Conservation (phyloP, 1,284 basidiomycete genomes). For the Laetiporus sulphureus region DNA sequence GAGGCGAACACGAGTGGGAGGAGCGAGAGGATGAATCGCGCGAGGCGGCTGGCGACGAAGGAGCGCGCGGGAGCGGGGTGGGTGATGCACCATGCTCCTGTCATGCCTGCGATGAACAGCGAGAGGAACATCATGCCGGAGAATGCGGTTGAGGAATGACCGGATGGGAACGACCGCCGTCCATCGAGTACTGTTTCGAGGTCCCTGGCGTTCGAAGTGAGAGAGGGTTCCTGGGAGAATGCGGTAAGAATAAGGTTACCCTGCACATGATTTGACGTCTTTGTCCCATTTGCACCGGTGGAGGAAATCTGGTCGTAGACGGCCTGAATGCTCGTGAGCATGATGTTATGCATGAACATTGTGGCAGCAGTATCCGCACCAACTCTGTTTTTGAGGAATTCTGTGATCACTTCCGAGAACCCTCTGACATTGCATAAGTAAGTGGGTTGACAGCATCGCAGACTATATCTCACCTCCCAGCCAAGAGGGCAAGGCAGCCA, state of each 20-base stretch:
- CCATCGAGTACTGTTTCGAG: constrained; percentile 39
- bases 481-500: constrained; percentile 41
- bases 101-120: constrained; percentile 58
- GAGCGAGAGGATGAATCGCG: constrained; percentile 41
- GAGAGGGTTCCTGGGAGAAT: not conserved
- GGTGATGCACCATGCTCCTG: constrained; percentile 51
- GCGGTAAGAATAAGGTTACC: constrained; percentile 27
- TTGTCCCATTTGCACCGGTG: constrained; percentile 57
- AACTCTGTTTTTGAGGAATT: constrained; percentile 52
- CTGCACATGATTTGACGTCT: constrained; percentile 42
- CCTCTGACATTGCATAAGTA: constrained; percentile 27
- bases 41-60: constrained; percentile 41
- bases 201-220: constrained; percentile 28
- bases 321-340: constrained; percentile 31
- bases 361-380: constrained; percentile 29
- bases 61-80: constrained; percentile 30
- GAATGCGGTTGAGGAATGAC: constrained; percentile 63
- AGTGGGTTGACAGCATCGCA: no score
- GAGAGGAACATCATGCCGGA: constrained; percentile 58
- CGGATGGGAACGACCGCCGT: constrained; percentile 57
- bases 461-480: constrained; percentile 45
- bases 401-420: constrained; percentile 42
- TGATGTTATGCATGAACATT: not conserved
- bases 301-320: constrained; percentile 66
- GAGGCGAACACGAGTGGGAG: constrained; percentile 47